Percentiles rank a stretch among this genome's conserved stretches.
phyloP scores from a whole-genome alignment of 1,139 yeast genomes.

The Saccharomycopsis hybrid region DNA sequence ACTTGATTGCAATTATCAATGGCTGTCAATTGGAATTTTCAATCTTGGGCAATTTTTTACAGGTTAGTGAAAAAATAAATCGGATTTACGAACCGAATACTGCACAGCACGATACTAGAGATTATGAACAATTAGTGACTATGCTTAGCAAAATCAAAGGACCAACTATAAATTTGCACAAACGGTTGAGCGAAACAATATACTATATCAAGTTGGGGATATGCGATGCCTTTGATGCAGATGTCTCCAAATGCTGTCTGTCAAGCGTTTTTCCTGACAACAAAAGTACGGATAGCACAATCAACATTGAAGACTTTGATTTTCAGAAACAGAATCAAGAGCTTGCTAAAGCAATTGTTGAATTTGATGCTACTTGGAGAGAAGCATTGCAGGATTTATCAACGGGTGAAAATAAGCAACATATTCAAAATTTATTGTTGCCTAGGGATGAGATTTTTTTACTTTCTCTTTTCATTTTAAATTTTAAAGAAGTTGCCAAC shows the following conservation, averaged over 20 bases:
- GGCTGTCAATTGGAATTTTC: conserved; percentile 43
- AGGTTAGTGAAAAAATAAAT: not conserved
- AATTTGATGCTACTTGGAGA: conserved; percentile 30
- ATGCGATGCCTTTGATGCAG: conserved; percentile 37
- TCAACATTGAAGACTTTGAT: not conserved
- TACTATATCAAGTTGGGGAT: conserved; percentile 30
- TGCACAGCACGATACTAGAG: conserved; percentile 22
- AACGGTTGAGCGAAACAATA: conserved; percentile 30
- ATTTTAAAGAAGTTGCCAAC: conserved; percentile 36
- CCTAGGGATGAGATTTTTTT: conserved; percentile 45
- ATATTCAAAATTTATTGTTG: conserved; percentile 28
- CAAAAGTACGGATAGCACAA: not conserved
- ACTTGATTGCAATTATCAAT: conserved; percentile 38
- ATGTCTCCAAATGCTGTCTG: conserved; percentile 23
- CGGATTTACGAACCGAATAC: not conserved
- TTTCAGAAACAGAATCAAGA: conserved; percentile 3
- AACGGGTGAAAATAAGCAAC: conserved; percentile 14
- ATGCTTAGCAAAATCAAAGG: conserved; percentile 30
- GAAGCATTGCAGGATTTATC: conserved; percentile 28
- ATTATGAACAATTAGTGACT: conserved; percentile 28
- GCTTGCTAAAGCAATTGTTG: not conserved
- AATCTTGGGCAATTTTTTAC: conserved; percentile 24
- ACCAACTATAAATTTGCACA: conserved; percentile 32
- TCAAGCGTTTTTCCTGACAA: conserved; percentile 16
- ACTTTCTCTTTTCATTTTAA: conserved; percentile 41